Evolutionary conservation across 192 early-diverging fungal genomes (phyloP).

Genomic region (Chytriomyces sp.): DNA sequence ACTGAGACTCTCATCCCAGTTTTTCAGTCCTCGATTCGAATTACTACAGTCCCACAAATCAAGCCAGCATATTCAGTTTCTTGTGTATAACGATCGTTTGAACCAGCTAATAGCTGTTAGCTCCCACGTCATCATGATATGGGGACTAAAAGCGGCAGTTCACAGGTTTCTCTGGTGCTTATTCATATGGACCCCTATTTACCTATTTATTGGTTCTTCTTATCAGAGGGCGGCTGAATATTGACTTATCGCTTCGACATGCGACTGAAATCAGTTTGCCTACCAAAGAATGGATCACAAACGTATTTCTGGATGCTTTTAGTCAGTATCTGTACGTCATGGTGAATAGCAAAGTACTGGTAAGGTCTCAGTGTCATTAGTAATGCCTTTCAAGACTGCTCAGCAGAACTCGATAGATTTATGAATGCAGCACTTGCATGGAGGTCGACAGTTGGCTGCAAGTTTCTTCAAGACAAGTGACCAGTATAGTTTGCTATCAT

Average conservation of each 20-base stretch:
- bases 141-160: conserved; percentile 25
- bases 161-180: too few relatives aligned
- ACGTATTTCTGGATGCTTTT: conserved; percentile 34
- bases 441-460: conserved; percentile 36
- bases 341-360: conserved; percentile 47
- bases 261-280: conserved; percentile 34
- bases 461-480: conserved; percentile 41
- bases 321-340: conserved; percentile 39
- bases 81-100: conserved; percentile 36
- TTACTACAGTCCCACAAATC: conserved; percentile 35
- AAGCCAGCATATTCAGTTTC: conserved; percentile 35
- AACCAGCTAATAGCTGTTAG: conserved; percentile 46
- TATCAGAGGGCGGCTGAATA: conserved; percentile 29
- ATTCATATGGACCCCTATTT: too few relatives aligned
- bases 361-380: conserved; percentile 12
- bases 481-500: conserved; percentile 40
- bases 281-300: conserved; percentile 49
- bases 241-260: conserved; percentile 29
- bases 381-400: neutral
- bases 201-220: too few relatives aligned
- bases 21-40: conserved; percentile 54
- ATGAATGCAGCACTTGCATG: conserved; percentile 19
- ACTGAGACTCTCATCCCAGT: conserved; percentile 19
- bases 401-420: conserved; percentile 20
- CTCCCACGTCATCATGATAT: conserved; percentile 35